Evolutionary conservation across 2,329 filamentous ascomycete species (phyloP), one percentile per base, ranked within the genome.

Genomic region (Trichophyton simii): DNA sequence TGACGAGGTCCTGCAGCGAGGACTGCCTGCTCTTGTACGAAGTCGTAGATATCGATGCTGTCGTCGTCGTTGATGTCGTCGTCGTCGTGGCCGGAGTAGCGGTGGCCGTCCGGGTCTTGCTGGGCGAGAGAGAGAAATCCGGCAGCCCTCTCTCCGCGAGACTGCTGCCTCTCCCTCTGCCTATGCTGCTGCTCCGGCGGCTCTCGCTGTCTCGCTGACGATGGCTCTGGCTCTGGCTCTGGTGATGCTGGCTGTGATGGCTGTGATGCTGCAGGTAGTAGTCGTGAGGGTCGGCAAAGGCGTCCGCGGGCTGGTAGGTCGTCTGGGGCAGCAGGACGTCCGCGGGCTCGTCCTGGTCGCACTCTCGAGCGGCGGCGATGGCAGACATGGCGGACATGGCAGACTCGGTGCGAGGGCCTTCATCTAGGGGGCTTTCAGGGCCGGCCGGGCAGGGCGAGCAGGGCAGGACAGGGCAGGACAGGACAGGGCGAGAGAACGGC

Each of bases 1-100:
- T 89, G 68, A 88, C 85, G 64, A 94, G 78, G 70, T 94, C 88
- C 74, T 87, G 89, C 67, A 94, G 87, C 63, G 87, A 91, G n/a
- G 84, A 79, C 66, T 87, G 81, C 66, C 76, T 73, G 65, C 66
- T 74, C 20, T 25, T 28, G 38, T 25, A 38, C 7, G 22, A 36
- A 3, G 54, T 9, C 20, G 31, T 28, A 46, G 69, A 69, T 63
- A 71, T 70, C 18, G 74, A 74, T 3, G 66, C 65, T 22, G 72
- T 57, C 71, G 72, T 58, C 69, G 66, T 65, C 9, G 72, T 57
- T 71, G 72, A 58, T 69, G 65, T 52, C 68, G 68, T 46, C 64
- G 69, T 8, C 7, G 28, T 8, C 1, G 28, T 1, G 28, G 28
- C 62, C 66, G 66, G 20, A 63, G 58, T 36, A 66, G 65, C 20